phyloP scores from a whole-genome alignment of 495 filamentous ascomycete genomes.

The Penicillium alfredii region DNA sequence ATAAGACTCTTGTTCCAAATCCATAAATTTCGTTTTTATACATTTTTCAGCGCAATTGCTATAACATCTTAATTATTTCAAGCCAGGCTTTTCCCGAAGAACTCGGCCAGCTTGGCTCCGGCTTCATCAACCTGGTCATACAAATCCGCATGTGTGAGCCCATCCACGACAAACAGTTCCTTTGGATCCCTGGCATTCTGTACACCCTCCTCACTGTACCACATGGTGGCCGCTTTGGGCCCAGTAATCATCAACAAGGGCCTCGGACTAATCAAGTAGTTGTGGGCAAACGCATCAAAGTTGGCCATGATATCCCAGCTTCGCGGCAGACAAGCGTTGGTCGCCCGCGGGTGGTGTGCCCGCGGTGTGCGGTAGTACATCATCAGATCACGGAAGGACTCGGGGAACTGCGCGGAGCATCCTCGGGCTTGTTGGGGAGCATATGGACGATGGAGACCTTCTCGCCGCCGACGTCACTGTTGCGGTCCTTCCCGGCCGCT shows the following conservation, averaged over 20 bases:
- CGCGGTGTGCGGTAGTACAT: slow-evolving; percentile 21
- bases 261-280: slow-evolving; percentile 23
- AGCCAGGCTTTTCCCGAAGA: slow-evolving; percentile 17
- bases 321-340: slow-evolving; percentile 4
- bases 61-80: too few species aligned
- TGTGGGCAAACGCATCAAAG: slow-evolving; percentile 26
- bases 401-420: slow-evolving; percentile 8
- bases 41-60: too few species aligned
- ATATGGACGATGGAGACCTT: slow-evolving; percentile 8
- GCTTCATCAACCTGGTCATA: slow-evolving; percentile 29
- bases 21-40: too few species aligned
- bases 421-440: slow-evolving; percentile 10
- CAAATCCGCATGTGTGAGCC: slow-evolving; percentile 29
- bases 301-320: slow-evolving; percentile 29
- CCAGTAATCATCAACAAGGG: slow-evolving; percentile 39
- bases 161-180: slow-evolving; percentile 31
- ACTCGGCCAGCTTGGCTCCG: slow-evolving; percentile 29
- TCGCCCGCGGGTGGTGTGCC: slow-evolving; percentile 15
- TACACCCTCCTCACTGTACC: slow-evolving; percentile 28
- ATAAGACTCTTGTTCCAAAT: too few species aligned
- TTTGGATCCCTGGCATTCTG: slow-evolving; percentile 29
- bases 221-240: slow-evolving; percentile 21
- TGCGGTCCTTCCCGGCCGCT: slow-evolving; percentile 15
- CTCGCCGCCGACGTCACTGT: slow-evolving; percentile 8
- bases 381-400: slow-evolving; percentile 13